A percentile compares a stretch with the other conserved stretches of the same genome.
Conservation (phyloP, 345 rosid species). For the Erysimum cheiranthoides region DNA sequence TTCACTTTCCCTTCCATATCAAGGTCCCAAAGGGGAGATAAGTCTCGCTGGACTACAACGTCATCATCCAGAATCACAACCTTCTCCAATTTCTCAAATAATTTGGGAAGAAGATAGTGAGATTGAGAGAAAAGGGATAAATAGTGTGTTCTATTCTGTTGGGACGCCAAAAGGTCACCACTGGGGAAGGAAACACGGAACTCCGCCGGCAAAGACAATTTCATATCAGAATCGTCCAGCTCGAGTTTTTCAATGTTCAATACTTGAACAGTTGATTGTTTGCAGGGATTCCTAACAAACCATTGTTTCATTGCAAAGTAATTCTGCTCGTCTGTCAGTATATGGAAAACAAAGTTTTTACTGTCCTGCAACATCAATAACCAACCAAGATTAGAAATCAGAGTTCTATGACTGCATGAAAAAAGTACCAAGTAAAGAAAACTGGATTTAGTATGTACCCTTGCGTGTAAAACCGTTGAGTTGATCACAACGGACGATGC, state of each 20-base stretch:
- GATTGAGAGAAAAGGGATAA: slow-evolving; percentile 73
- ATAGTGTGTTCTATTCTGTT: slow-evolving; percentile 64
- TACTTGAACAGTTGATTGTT: slow-evolving; percentile 69
- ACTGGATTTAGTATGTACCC: slow-evolving; percentile 50
- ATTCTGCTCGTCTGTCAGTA: slow-evolving; percentile 86
- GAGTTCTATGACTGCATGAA: slow-evolving; percentile 12
- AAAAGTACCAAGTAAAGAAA: slow-evolving; percentile 28
- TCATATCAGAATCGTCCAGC: slow-evolving; percentile 51
- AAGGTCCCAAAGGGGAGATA: slow-evolving; percentile 75
- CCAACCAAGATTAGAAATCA: slow-evolving; percentile 36
- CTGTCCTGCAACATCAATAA: slow-evolving; percentile 74
- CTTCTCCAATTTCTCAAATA: slow-evolving; percentile 70
- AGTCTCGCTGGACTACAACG: slow-evolving; percentile 84
- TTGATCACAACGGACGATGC: slow-evolving; percentile 92
- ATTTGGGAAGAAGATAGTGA: slow-evolving; percentile 81
- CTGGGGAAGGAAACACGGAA: slow-evolving; percentile 69
- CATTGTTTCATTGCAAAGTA: slow-evolving; percentile 88
- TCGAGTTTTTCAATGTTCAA: slow-evolving; percentile 68
- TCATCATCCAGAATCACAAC: slow-evolving; percentile 89
- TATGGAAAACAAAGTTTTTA: slow-evolving; percentile 78
- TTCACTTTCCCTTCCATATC: slow-evolving; percentile 84
- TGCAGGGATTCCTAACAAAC: slow-evolving; percentile 73
- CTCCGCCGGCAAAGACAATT: slow-evolving; percentile 73
- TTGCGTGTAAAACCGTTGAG: slow-evolving; percentile 76
- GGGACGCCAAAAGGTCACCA: slow-evolving; percentile 48